Evolutionary conservation across 768 basidiomycete species (phyloP), one percentile per base, ranked within the genome.

Genomic region (Lactarius hengduanensis): DNA sequence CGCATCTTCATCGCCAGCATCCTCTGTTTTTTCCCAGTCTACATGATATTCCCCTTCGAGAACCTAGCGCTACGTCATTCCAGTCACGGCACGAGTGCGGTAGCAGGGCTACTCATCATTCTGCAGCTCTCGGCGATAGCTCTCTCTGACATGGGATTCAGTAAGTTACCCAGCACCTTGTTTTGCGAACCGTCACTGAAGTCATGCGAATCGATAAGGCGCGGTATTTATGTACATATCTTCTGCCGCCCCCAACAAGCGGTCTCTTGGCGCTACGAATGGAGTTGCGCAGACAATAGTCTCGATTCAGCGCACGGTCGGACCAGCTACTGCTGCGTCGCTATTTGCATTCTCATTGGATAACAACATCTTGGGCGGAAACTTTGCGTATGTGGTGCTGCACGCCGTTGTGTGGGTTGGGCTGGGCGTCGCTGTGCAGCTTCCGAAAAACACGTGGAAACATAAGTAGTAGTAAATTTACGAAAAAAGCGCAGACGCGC

Each of bases 181-280:
- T 38, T 30, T 7, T 13, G 28, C 13, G 7, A 28, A 30, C 4
- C 4, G 47, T 57, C 43, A 32, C 22, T 61, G 34, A 45, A 4
- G 28, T 3, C 1, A n/a, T 38, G 8, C 10, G 13, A 83, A 22
- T 57, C 4, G 3, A 32, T 16, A 60, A 89, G 89, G 87, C 28
- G 83, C 87, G 56, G 74, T 90, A 22, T 89, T 89, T 73, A 88
- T 91, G 63, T 88, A 85, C 68, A 84, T 91, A 64, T 80, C 83
- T 6, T 83, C 83, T 2, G 80, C 89, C 7, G 78, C 90, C 0
- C 89, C 90, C 1, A 88, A 88, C 62, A 81, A 80, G 38, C 82
- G 83, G 13, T 84, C 86, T 8, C 80, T 90, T 7, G 89, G 89
- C 8, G 84, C 87, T 1, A 88, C 86, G 30, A 90, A 90, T 67